These are phyloP conservation scores for Annulohypoxylon nitens DNA, from an alignment of 495 filamentous ascomycete species.

Conservation along the genomic window DNA sequence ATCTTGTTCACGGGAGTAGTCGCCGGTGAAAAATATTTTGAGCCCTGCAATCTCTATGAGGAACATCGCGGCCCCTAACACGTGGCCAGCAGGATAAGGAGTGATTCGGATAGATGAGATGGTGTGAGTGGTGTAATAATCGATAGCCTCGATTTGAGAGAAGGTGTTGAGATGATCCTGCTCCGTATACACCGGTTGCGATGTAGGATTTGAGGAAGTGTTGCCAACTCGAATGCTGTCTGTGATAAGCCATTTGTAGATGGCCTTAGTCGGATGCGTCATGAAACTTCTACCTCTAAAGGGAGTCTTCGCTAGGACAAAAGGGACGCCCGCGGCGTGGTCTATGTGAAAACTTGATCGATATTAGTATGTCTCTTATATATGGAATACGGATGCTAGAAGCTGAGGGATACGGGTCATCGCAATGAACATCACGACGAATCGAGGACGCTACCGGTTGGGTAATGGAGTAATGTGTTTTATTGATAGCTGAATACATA, in stretches of 20 bases:
- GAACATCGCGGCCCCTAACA: conserved; percentile 98
- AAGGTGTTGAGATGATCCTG: conserved; percentile 94
- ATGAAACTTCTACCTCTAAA: conserved; percentile 98
- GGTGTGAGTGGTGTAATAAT: conserved; percentile 97
- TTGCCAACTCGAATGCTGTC: conserved; percentile 92
- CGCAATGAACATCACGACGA: conserved; percentile 28
- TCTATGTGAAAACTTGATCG: conserved; percentile 90
- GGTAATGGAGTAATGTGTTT: conserved; percentile 44
- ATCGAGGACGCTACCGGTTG: conserved; percentile 43
- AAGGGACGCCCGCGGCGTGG: conserved; percentile 95
- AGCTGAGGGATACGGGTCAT: conserved; percentile 23
- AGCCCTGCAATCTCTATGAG: conserved; percentile 95
- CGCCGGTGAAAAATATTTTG: conserved; percentile 96
- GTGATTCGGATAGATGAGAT: conserved; percentile 97
- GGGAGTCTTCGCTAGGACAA: conserved; percentile 96
- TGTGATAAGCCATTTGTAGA: conserved; percentile 99
- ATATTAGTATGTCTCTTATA: conserved; percentile 49
- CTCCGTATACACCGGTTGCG: conserved; percentile 88
- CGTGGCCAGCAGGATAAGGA: conserved; percentile 95
- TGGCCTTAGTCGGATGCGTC: conserved; percentile 98
- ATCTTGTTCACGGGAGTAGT: conserved; percentile 95
- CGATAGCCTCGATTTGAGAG: conserved; percentile 93
- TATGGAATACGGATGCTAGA: conserved; percentile 26
- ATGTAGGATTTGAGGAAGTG: conserved; percentile 80
- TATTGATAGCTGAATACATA: conserved; percentile 53